These are phyloP conservation scores for Rickenella mellea DNA, from an alignment of 768 basidiomycete species.

Conservation along the genomic window DNA sequence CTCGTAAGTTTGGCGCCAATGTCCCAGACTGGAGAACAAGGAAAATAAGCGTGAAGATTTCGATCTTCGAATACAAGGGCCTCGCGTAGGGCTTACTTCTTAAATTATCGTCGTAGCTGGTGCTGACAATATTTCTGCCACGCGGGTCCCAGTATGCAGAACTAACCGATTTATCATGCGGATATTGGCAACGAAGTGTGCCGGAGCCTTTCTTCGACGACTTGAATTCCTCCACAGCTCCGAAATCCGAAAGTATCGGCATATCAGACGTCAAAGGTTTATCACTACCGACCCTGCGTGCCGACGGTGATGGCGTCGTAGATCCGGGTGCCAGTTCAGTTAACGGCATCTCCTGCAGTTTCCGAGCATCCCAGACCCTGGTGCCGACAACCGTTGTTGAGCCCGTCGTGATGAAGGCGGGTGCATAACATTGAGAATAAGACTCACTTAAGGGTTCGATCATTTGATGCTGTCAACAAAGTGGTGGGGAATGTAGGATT, in stretches of 20 bases:
- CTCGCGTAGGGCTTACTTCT: constrained; percentile 47
- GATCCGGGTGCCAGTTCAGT: constrained; percentile 13
- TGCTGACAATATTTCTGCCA: constrained; percentile 72
- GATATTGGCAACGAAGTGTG: constrained; percentile 52
- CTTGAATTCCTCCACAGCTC: constrained; percentile 38
- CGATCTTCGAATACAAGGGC: too few relatives aligned
- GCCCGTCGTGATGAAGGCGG: not conserved
- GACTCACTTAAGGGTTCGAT: constrained; percentile 55
- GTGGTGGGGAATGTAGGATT: constrained; percentile 63
- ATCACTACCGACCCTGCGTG: too few relatives aligned
- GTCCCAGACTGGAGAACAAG: constrained; percentile 58
- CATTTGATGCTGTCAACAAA: constrained; percentile 71
- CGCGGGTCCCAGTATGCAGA: constrained; percentile 83
- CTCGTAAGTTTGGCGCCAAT: constrained; percentile 38
- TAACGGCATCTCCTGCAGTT: constrained; percentile 37
- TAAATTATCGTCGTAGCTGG: constrained; percentile 73
- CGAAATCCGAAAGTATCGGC: constrained; percentile 19
- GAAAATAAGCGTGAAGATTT: not conserved
- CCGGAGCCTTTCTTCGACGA: constrained; percentile 44
- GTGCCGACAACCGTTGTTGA: not conserved
- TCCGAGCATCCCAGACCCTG: constrained; percentile 78
- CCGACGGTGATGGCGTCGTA: constrained; percentile 19
- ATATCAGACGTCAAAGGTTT: not conserved
- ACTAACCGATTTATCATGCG: constrained; percentile 68
- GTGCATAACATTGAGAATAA: not conserved